Conservation (phyloP, 2,329 filamentous ascomycete species). For the Claviceps lovelessii region DNA sequence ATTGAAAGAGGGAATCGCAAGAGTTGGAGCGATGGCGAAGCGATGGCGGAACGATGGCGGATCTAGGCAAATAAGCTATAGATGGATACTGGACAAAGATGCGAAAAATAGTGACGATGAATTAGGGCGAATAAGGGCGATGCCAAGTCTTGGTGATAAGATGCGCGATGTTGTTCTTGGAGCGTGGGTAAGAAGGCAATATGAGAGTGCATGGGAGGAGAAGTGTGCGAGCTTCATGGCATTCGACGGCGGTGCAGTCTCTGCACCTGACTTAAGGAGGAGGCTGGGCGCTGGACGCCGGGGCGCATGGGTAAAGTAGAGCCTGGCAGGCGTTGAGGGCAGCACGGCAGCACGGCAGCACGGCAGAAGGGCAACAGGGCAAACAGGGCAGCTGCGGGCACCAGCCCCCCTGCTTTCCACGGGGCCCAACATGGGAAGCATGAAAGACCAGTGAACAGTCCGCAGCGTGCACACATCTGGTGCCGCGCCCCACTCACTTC, state of each 20-base stretch:
- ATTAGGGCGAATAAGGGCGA: constrained; percentile 1
- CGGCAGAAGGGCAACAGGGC: background rate
- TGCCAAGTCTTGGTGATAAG: background rate
- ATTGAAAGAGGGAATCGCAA: background rate
- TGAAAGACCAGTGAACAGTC: too few relatives aligned
- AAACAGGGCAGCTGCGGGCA: constrained; percentile 4
- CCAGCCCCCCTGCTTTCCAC: constrained; percentile 8
- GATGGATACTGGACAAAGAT: constrained; percentile 4
- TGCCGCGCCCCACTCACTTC: background rate
- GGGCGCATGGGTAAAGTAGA: too few relatives aligned
- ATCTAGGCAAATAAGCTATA: background rate
- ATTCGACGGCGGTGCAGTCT: constrained; percentile 6
- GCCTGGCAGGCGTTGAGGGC: too few relatives aligned
- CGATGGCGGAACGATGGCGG: background rate
- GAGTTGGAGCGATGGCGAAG: background rate
- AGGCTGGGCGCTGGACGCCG: constrained; percentile 9
- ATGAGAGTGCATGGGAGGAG: constrained; percentile 8
- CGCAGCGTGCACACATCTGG: background rate
- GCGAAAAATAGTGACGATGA: background rate
- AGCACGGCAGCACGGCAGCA: too few relatives aligned
- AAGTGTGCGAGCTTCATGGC: constrained; percentile 9
- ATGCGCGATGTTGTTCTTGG: background rate
- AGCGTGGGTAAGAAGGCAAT: constrained; percentile 1
- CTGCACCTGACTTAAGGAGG: constrained; percentile 2
- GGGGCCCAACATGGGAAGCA: background rate